Evolutionary conservation across 768 basidiomycete species (phyloP), one percentile per base, ranked within the genome.

Genomic region (Mrakia frigida): DNA sequence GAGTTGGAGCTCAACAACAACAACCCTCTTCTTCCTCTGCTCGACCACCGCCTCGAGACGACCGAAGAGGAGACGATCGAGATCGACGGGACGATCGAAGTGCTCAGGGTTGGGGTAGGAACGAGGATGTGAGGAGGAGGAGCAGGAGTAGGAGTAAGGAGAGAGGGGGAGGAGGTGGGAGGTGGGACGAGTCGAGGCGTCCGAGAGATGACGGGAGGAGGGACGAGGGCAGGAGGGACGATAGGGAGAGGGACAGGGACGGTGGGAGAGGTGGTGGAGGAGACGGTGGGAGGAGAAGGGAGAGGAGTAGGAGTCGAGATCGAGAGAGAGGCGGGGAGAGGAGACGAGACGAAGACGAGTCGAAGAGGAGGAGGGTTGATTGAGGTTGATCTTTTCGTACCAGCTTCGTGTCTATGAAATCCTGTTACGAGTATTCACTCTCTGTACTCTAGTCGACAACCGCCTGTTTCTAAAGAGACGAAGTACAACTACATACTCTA

Each of bases 81-180:
- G 70, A 52, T 71, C 39, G 68, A 11, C 31, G 50, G 35, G 25
- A 39, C 21, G 65, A 68, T n/a, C 65, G 65, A 6, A 4, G 14
- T 16, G 4, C 70, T 21, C 31, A 56, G 7, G 70, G 70, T 0
- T 70, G 68, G 74, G 68, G 56, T 33, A 23, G 53, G 16, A 53
- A 75, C 68, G 74, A n/a, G 61, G 77, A 65, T 76, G 78, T n/a
- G 71, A 77, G 31, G 41, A 79, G 72, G 68, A 80, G 16, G 82
- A 83, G 60, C 75, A 78, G 52, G 74, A 79, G 79, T 69, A 79
- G 69, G 78, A 80, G n/a, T 70, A 78, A 2, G 78, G 80, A 16
- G 79, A 25, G 52, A 39, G 28, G 6, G 16, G 80, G 39, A 35
- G 72, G 37, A 56, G 56, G 74, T 31, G 77, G 70, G 74, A 72